Evolutionary conservation across 2,329 filamentous ascomycete genomes (phyloP).

Genomic region (Arthrinium phaeospermum): DNA sequence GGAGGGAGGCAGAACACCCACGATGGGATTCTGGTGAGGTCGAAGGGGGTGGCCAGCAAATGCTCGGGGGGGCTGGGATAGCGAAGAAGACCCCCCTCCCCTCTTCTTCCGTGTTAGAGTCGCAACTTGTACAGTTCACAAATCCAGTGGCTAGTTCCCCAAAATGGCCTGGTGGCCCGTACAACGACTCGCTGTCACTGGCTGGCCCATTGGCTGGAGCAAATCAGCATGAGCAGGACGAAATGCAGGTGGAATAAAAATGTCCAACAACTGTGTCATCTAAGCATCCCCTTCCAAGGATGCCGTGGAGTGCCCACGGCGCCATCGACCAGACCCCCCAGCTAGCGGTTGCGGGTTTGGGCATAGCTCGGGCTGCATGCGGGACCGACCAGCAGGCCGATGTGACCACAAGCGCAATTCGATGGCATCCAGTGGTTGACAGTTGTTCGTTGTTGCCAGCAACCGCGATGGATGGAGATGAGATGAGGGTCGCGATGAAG

Average conservation of each 20-base stretch:
- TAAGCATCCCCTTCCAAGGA: conserved; percentile 18
- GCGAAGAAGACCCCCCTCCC: neutral
- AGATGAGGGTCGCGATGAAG: conserved; percentile 16
- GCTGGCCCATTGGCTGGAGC: conserved; percentile 7
- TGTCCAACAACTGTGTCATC: conserved; percentile 20
- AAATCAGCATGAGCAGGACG: conserved; percentile 14
- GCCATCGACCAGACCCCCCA: conserved; percentile 13
- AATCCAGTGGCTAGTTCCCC: conserved; percentile 12
- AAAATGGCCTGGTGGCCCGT: conserved; percentile 18
- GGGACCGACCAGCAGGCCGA: conserved; percentile 8
- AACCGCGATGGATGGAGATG: neutral
- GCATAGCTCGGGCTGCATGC: conserved; percentile 7
- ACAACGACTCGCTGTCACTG: conserved; percentile 18
- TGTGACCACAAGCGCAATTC: conserved; percentile 19
- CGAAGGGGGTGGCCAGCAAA: neutral
- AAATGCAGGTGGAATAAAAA: conserved; percentile 18
- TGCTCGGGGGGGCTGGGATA: conserved; percentile 7
- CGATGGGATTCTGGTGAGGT: neutral
- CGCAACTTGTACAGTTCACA: conserved; percentile 15
- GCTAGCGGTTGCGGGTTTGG: conserved; percentile 18
- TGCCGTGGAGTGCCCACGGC: conserved; percentile 13
- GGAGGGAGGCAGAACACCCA: neutral
- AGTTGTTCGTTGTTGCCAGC: conserved; percentile 14
- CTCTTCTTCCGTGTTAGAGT: conserved; percentile 14
- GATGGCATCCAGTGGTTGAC: neutral